Conservation (phyloP, 2,329 filamentous ascomycete species). For the Aureobasidium sp. region DNA sequence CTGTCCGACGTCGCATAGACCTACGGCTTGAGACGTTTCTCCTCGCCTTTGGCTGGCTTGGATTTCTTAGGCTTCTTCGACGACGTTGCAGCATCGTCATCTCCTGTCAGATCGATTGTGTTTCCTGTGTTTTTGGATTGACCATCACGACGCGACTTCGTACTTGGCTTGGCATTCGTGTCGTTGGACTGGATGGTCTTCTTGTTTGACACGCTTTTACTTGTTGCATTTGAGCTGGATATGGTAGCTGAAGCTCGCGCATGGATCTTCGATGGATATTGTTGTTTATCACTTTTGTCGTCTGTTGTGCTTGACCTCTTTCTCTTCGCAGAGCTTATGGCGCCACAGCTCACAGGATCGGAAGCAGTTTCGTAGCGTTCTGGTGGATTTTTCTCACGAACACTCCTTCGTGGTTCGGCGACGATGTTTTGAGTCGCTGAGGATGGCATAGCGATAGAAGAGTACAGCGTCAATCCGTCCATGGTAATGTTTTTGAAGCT, state of each 20-base stretch:
- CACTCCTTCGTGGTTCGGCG: neutral
- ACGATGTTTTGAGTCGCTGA: neutral
- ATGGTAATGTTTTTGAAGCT: neutral
- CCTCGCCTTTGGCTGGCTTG: conserved; percentile 19
- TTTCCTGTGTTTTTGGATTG: neutral
- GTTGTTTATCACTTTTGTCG: neutral
- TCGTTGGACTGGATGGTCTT: neutral
- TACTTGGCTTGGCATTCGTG: neutral
- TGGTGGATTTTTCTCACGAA: neutral
- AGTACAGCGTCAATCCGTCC: no score
- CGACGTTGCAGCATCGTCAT: neutral
- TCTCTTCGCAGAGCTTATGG: neutral
- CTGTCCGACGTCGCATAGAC: neutral
- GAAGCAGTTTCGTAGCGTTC: neutral
- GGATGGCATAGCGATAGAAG: no score
- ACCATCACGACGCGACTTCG: neutral
- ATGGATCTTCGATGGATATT: neutral
- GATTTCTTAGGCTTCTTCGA: conserved; percentile 16
- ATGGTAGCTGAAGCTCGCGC: neutral
- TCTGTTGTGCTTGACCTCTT: neutral
- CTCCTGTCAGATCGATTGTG: conserved; percentile 12
- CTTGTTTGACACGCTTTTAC: neutral
- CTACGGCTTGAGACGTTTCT: conserved; percentile 21
- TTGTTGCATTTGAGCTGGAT: neutral
- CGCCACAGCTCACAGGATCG: neutral